Evolutionary conservation across 495 filamentous ascomycete species (phyloP), one percentile per base, ranked within the genome.

Genomic region (Aspergillus cristatus): DNA sequence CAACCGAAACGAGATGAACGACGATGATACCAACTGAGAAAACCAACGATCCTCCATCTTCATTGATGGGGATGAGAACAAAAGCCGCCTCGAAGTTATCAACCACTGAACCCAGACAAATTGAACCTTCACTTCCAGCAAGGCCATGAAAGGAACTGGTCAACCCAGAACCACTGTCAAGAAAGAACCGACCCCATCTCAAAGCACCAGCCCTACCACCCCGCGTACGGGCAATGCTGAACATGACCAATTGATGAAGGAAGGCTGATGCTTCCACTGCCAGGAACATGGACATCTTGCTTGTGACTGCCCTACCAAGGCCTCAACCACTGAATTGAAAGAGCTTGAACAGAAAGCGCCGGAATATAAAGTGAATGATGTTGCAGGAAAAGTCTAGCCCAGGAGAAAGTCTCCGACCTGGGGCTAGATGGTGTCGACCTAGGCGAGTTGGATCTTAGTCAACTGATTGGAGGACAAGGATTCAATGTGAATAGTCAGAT

Each of bases 401-500:
- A 24, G 8, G 8, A 8, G 8, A 4, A 24, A 24, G 20, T 24
- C 20, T 24, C 20, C 20, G 4, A 4, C 8, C 8, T 8, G 8
- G 20, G 20, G 4, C 17, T 1, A 1, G n/a, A 14, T 1, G 32
- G 15, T 38, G 17, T 38, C 18, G 28, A 24, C 14, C 3, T 43
- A 6, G 16, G 8, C 12, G 28, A 13, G 20, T 8, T 43, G 2
- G 34, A 43, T 14, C 20, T 43, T 2, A 12, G 28, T 2, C 10
- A 33, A 25, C 18, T 43, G 15, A n/a, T 38, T 14, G 34, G 41
- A 8, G n/a, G 34, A 37, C 6, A 37, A 33, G 6, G 41, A 43
- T 43, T 43, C 32, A 37, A 34, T 43, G n/a, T 43, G 25, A 3
- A 29, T 43, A 37, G 22, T 32, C 12, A 33, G 26, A 10, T 43